These are phyloP conservation scores for Geotrichum klebahnii DNA, from an alignment of 1,139 yeast species.

Conservation along the genomic window DNA sequence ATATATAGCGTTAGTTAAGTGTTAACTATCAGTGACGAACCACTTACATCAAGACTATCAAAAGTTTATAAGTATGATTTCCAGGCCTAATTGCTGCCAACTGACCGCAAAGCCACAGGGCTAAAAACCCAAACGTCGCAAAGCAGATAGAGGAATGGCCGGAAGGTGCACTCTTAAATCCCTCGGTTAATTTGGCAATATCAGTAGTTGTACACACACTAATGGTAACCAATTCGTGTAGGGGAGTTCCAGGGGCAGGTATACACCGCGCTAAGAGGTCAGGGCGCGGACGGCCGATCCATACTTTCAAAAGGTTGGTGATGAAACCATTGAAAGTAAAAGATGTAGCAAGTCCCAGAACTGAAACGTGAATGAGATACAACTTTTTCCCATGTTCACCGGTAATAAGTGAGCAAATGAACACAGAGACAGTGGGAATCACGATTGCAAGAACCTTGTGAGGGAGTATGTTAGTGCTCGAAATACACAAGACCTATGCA, in stretches of 20 bases:
- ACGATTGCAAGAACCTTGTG: slow-evolving; percentile 31
- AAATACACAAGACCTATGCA: not conserved
- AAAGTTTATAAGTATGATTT: slow-evolving; percentile 33
- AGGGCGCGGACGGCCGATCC: slow-evolving; percentile 80
- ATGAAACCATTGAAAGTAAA: slow-evolving; percentile 45
- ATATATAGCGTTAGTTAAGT: not conserved
- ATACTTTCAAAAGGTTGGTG: slow-evolving; percentile 58
- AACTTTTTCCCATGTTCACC: slow-evolving; percentile 29
- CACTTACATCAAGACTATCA: slow-evolving; percentile 27
- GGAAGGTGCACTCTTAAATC: slow-evolving; percentile 75
- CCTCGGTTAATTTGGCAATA: slow-evolving; percentile 47
- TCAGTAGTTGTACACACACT: slow-evolving; percentile 51
- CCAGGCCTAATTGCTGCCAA: slow-evolving; percentile 42
- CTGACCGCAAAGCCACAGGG: slow-evolving; percentile 63
- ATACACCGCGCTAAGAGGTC: slow-evolving; percentile 71
- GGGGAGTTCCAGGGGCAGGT: slow-evolving; percentile 44
- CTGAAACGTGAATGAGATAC: slow-evolving; percentile 40
- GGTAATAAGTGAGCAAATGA: slow-evolving; percentile 29
- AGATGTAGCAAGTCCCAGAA: slow-evolving; percentile 46
- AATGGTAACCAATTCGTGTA: slow-evolving; percentile 45
- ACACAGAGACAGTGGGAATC: slow-evolving; percentile 35
- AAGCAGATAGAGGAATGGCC: slow-evolving; percentile 75
- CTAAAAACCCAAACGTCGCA: slow-evolving; percentile 57
- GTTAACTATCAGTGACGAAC: not conserved
- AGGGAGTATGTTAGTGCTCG: not conserved